Evolutionary conservation across 805 yeast species (phyloP), one percentile per base, ranked within the genome.

Genomic region (Yamadazyma sp.): DNA sequence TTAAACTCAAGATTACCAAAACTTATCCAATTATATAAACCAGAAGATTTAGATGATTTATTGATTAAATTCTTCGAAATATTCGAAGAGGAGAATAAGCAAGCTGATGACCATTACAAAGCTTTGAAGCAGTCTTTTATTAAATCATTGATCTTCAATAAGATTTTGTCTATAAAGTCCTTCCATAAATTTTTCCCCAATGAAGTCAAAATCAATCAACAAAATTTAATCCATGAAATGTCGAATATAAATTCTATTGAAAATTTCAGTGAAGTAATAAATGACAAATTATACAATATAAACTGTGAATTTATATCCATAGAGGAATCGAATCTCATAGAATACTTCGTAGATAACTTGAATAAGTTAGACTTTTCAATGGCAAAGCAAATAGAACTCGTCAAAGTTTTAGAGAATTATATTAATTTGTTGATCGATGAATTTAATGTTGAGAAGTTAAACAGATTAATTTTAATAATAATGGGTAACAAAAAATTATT

Each of bases 391-490:
- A 15, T 39, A 12, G 67, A 62, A 34, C 45, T 60, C 23, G 37
- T 46, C 18, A 35, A 19, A 5, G 28, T 45, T 7, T 33, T 62
- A 5, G 34, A 43, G 5, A 42, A 48, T 9, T 48, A 49, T 4
- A 38, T 62, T 13, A 50, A 52, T 23, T 42, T 51, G 7, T 46
- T 62, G 23, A 51, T 59, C 2, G 23, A 40, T 11, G 56, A 48
- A 20, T 55, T 48, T 29, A 54, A 60, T 30, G 49, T 50, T 33
- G 66, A 67, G 26, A 54, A 62, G 32, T 44, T 67, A 26, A 55
- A 52, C 18, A 60, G 83, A 39, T 48, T 84, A 8, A 63, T 80
- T 23, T 65, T 77, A 8, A 65, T 80, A 0, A 45, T 84, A 7
- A 60, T 73, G 1, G 55, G 69, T 19, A 69, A 73, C 38, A 52